Percentiles rank a stretch among this genome's conserved stretches.
These are phyloP conservation scores for Diplodia seriata DNA, from an alignment of 2,329 filamentous ascomycete species.

Conservation along the genomic window DNA sequence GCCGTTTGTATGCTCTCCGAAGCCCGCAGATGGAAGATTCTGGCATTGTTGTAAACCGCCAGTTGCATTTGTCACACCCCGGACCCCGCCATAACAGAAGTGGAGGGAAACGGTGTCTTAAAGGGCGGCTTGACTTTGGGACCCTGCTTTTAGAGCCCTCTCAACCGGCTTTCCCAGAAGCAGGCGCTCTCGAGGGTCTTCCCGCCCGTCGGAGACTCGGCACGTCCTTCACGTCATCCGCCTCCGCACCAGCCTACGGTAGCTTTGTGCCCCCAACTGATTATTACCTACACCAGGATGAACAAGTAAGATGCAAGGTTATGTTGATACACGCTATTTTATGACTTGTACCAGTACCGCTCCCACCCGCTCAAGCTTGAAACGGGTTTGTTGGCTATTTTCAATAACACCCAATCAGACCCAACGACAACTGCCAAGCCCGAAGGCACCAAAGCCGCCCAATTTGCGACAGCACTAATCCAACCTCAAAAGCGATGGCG, in stretches of 20 bases:
- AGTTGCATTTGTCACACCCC: constrained; percentile 24
- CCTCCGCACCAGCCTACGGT: not conserved
- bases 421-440: not conserved
- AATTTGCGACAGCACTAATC: constrained; percentile 9
- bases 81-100: not conserved
- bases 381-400: not conserved
- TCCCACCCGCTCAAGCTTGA: not conserved
- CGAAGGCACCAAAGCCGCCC: constrained; percentile 15
- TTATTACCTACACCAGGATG: not conserved
- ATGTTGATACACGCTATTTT: constrained; percentile 14
- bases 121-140: too few relatives aligned
- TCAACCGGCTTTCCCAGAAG: constrained; percentile 13
- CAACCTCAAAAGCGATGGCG: not conserved
- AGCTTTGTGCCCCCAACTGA: not conserved
- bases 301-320: constrained; percentile 1
- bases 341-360: not conserved
- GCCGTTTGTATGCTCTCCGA: constrained; percentile 23
- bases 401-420: constrained; percentile 1
- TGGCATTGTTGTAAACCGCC: constrained; percentile 26
- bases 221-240: constrained; percentile 15
- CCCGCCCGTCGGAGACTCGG: constrained; percentile 11
- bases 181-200: constrained; percentile 7
- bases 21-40: constrained; percentile 31
- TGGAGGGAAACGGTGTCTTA: not conserved
- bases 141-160: constrained; percentile 7